phyloP scores from a whole-genome alignment of 306 rosid genomes.

The Fragaria ananassa region DNA sequence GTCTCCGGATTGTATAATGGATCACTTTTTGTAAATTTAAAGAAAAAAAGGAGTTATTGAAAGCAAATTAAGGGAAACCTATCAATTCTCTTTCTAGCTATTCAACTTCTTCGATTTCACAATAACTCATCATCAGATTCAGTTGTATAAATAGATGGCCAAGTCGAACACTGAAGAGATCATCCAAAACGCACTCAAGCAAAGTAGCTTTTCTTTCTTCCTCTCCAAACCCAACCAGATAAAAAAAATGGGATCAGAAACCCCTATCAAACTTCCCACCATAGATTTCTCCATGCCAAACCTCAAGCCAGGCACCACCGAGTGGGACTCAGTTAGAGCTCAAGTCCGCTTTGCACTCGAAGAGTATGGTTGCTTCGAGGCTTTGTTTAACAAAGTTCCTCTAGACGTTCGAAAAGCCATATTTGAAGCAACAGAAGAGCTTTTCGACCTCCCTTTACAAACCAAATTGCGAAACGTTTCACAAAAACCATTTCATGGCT shows the following conservation, averaged over 20 bases:
- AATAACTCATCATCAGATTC: not conserved
- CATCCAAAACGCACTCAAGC: not conserved
- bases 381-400: conserved; percentile 43
- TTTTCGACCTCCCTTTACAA: conserved; percentile 65
- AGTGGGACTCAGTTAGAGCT: conserved; percentile 54
- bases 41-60: no score
- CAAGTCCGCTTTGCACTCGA: conserved; percentile 51
- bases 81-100: no score
- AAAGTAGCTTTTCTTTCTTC: not conserved
- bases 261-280: conserved; percentile 44
- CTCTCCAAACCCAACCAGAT: not conserved
- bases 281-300: conserved; percentile 44
- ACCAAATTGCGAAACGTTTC: conserved; percentile 55
- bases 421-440: conserved; percentile 38
- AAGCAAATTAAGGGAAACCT: no score
- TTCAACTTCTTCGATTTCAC: no score
- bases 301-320: conserved; percentile 23
- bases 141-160: not conserved
- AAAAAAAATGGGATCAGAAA: conserved; percentile 45
- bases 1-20: no score
- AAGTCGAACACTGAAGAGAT: not conserved
- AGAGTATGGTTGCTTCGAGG: conserved; percentile 75
- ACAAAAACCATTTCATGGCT: conserved; percentile 60
- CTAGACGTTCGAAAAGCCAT: conserved; percentile 35
- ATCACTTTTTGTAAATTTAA: no score